Conservation (phyloP, 2,329 filamentous ascomycete species). For the Botrytis aclada region DNA sequence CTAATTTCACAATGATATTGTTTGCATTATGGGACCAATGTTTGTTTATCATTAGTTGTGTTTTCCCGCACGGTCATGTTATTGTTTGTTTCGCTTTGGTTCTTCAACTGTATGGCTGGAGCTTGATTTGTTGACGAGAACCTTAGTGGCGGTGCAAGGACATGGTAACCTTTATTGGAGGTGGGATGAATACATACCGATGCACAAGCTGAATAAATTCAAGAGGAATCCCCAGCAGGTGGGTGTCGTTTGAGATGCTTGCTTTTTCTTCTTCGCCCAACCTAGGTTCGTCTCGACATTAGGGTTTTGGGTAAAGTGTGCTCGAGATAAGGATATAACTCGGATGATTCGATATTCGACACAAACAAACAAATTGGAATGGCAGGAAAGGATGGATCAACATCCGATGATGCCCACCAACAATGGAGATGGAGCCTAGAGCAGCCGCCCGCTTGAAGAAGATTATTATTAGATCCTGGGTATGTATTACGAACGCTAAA, state of each 20-base stretch:
- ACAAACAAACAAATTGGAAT: neutral
- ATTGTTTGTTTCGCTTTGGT: slow-evolving; percentile 7
- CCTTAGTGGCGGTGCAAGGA: slow-evolving; percentile 12
- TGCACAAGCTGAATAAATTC: neutral
- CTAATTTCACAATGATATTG: slow-evolving; percentile 15
- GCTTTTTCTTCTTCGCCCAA: neutral
- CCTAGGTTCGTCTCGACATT: neutral
- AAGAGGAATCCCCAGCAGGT: neutral
- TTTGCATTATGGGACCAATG: slow-evolving; percentile 11
- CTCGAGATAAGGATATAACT: neutral
- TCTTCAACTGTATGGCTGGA: neutral
- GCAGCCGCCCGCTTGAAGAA: neutral
- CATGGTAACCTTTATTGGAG: neutral
- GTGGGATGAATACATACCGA: neutral
- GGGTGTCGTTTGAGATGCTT: neutral
- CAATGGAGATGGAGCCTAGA: neutral
- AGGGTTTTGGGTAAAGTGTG: neutral
- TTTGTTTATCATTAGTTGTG: neutral
- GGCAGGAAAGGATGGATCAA: slow-evolving; percentile 1
- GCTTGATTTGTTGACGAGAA: slow-evolving; percentile 9
- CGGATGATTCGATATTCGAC: neutral
- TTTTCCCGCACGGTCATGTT: slow-evolving; percentile 17
- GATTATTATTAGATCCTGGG: neutral
- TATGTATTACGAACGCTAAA: neutral
- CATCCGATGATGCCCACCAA: neutral